Evolutionary conservation across 176 grass and related monocot species (phyloP).

Genomic region (Otatea glauca): DNA sequence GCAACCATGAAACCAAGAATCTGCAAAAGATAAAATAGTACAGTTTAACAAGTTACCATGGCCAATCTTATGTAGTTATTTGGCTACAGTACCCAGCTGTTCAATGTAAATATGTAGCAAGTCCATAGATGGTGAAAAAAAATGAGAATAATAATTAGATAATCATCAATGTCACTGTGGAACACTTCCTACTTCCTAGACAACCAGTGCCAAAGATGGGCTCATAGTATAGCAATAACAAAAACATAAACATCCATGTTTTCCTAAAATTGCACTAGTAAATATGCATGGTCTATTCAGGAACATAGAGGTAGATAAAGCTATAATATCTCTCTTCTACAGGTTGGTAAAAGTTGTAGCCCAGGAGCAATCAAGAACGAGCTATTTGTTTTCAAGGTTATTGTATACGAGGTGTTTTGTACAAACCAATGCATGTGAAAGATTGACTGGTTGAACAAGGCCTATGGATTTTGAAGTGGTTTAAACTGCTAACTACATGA

Average conservation of each 20-base stretch:
- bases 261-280: neutral
- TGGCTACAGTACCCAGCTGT: constrained; percentile 2
- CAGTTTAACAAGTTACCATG: constrained; percentile 22
- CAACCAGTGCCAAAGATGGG: constrained; percentile 2
- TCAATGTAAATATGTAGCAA: constrained; percentile 14
- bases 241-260: neutral
- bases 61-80: constrained; percentile 19
- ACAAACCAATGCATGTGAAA: neutral
- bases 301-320: neutral
- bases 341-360: neutral
- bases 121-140: constrained; percentile 6
- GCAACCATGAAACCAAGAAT: constrained; percentile 92
- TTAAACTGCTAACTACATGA: constrained; percentile 1
- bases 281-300: constrained; percentile 16
- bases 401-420: neutral
- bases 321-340: neutral
- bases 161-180: neutral
- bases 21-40: constrained; percentile 59
- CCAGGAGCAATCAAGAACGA: neutral
- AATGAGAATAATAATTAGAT: neutral
- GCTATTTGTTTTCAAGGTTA: constrained; percentile 3
- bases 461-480: neutral
- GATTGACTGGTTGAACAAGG: constrained; percentile 11
- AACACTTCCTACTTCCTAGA: constrained; percentile 12
- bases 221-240: constrained; percentile 25